Evolutionary conservation across 441 rosid genomes (phyloP).

Genomic region (Gossypium laxum): DNA sequence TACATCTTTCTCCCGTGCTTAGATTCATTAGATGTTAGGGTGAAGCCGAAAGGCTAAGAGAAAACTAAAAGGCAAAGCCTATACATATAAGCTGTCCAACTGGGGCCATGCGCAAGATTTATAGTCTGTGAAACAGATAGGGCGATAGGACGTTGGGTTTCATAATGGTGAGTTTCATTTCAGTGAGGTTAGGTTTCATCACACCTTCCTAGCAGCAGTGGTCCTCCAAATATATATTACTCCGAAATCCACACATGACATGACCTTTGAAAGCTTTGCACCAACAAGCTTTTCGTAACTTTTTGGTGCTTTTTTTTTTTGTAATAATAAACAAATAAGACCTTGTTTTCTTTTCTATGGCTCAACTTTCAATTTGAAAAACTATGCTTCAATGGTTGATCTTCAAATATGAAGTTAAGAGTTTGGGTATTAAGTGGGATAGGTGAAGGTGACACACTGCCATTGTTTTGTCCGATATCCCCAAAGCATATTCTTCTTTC

Average conservation of each 20-base stretch:
- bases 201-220: neutral
- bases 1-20: neutral
- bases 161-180: neutral
- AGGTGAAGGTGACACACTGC: neutral
- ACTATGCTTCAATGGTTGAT: neutral
- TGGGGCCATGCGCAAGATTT: neutral
- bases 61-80: neutral
- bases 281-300: neutral
- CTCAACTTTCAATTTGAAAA: no score
- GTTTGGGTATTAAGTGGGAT: neutral
- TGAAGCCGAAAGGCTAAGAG: neutral
- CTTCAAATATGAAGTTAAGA: neutral
- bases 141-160: neutral
- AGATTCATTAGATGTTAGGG: neutral
- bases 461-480: neutral
- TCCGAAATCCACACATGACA: neutral
- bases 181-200: neutral
- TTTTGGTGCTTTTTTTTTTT: neutral
- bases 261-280: neutral
- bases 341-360: no score
- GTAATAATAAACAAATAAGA: no score
- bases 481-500: neutral
- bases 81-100: neutral
- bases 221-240: neutral
- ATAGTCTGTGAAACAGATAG: neutral